Evolutionary conservation across 441 rosid species (phyloP), one percentile per base, ranked within the genome.

Genomic region (Eutrema salsugineum): DNA sequence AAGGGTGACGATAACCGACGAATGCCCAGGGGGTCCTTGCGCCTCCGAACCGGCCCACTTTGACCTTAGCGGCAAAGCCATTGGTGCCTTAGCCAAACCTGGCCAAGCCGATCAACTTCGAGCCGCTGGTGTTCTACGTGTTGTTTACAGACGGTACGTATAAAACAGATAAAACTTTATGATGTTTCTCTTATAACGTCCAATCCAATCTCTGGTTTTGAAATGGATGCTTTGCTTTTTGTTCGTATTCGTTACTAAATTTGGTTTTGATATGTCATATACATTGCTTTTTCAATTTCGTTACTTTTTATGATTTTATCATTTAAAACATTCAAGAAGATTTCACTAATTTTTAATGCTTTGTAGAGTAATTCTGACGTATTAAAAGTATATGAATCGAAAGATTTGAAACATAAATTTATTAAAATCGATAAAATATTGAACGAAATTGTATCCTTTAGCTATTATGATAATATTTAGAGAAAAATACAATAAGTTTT

Each of bases 21-120:
- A 78, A 15, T 78, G 81, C 8, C 81, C 81, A 0, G 81, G 75
- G 30, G 80, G 80, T 38, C 76, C 72, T 3, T 77, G 81, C 35
- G 5, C 63, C 11, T 60, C 77, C 7, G 78, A 72, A n/a, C 40
- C 63, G 1, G 19, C 5, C 46, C 81, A 78, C 16, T 72, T 78
- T 47, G 81, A 78, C 43, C 77, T 78, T 39, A 67, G 77, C 15
- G 81, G 81, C 19, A 62, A 5, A 53, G 30, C 81, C 62, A 66
- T 72, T 3, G 77, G 75, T 14, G 66, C 56, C 39, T 59, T 77
- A 68, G 77, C 77, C 49, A 77, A 15, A 46, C 64, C 60, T 53
- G 77, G 73, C 48, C 70, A 72, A 61, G 80, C 77, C 8, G 48
- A 46, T 33, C 54, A 5, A 30, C 77, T 77, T 24, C 80, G 80